Evolutionary conservation across 2,329 filamentous ascomycete species (phyloP), one percentile per base, ranked within the genome.

Genomic region (Balansia obtecta): DNA sequence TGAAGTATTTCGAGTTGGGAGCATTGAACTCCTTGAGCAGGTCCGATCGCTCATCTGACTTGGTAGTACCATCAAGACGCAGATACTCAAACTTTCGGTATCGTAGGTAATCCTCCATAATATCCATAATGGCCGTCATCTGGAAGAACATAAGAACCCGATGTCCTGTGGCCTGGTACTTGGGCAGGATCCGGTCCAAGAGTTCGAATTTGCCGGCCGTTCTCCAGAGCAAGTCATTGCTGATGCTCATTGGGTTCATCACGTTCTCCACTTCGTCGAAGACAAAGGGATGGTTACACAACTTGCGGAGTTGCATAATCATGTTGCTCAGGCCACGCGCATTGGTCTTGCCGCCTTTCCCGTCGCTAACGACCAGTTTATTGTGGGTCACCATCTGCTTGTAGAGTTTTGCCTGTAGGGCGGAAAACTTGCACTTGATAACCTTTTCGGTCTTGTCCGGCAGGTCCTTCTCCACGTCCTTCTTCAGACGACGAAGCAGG

Each of bases 101-200:
- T 3, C 91, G 85, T 55, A 98, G 70, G 66, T 95, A 98, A 65
- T 98, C 93, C 61, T 98, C 93, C 93, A 98, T 97, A 62, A 98
- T 98, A 69, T 98, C 95, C 93, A 98, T 98, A 65, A 98, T 98
- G 54, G 95, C 90, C 4, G 93, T 98, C 93, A 98, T 98, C 67
- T 98, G 93, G 77, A 98, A 98, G 79, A 98, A 98, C 86, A 98
- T 97, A 66, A 98, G 76, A 30, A 97, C 89, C 68, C 93, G 86
- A 79, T 98, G 93, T 15, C 88, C 88, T 1, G 88, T 90, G 3
- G 79, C 83, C 59, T 87, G 80, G 68, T 98, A 97, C 70, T 98
- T 98, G 45, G 93, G 93, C 55, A 98, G 68, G 54, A 98, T 76
- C 48, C 93, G 80, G 65, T 98, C 93, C 27, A 98, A 76, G 32